These are phyloP conservation scores for Trichophyton verrucosum DNA, from an alignment of 2,329 filamentous ascomycete genomes.

Conservation along the genomic window DNA sequence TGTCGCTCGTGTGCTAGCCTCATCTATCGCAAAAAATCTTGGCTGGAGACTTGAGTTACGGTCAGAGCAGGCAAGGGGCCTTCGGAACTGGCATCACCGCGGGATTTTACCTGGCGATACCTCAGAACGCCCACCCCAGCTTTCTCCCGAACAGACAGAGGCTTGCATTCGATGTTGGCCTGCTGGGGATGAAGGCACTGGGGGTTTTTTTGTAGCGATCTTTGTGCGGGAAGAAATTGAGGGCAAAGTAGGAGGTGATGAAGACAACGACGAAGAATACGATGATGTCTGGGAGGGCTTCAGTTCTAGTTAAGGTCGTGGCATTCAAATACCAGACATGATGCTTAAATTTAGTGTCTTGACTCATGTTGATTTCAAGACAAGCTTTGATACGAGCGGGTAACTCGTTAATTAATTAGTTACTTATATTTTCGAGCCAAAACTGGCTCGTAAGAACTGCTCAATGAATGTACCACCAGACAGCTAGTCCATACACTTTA, in stretches of 20 bases:
- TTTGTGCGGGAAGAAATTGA: constrained; percentile 52
- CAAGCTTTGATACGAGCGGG: no score
- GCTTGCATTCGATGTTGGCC: constrained; percentile 73
- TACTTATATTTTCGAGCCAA: no score
- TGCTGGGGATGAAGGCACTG: constrained; percentile 68
- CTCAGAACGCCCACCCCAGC: constrained; percentile 11
- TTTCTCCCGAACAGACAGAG: constrained; percentile 42
- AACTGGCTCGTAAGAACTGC: no score
- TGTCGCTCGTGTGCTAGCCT: constrained; percentile 57
- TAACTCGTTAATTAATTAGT: no score
- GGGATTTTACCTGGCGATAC: constrained; percentile 31
- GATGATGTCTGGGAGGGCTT: neutral
- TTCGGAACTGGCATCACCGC: constrained; percentile 62
- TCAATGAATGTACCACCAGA: no score
- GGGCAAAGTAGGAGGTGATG: neutral
- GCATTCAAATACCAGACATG: no score
- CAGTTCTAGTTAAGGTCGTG: neutral
- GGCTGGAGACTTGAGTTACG: constrained; percentile 70
- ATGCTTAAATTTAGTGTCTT: no score
- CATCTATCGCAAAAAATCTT: constrained; percentile 49
- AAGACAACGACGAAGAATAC: neutral
- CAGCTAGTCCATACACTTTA: neutral
- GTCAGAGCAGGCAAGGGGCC: constrained; percentile 60
- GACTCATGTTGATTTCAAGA: no score
- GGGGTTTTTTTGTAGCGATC: constrained; percentile 91